Evolutionary conservation across 176 grass and related monocot genomes (phyloP).

Genomic region (Oryza meridionalis): DNA sequence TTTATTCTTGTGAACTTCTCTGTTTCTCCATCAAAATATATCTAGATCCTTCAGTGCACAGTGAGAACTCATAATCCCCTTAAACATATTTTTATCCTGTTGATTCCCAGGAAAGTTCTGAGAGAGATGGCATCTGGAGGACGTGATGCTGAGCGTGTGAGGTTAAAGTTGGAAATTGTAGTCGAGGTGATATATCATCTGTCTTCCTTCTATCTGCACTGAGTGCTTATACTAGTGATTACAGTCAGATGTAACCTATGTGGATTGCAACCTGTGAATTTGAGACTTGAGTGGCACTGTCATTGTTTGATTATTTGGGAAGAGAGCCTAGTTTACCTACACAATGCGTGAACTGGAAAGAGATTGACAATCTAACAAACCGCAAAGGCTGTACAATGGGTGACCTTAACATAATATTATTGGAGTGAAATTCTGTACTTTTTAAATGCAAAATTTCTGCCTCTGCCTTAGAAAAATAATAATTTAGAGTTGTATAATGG

Average conservation of each 20-base stretch:
- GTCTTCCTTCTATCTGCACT: background rate
- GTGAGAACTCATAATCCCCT: constrained; percentile 12
- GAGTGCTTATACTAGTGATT: background rate
- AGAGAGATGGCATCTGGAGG: constrained; percentile 76
- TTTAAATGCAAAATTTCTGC: too few species aligned
- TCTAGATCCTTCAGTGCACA: background rate
- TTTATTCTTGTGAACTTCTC: background rate
- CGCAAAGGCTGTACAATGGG: background rate
- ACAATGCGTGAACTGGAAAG: background rate
- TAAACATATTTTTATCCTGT: constrained; percentile 12
- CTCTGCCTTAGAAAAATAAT: background rate
- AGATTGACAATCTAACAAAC: background rate
- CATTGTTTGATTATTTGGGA: background rate
- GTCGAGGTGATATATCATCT: constrained; percentile 63
- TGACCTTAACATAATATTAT: background rate
- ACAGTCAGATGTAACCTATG: background rate
- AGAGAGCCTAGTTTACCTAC: background rate
- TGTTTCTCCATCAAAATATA: background rate
- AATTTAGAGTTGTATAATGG: background rate
- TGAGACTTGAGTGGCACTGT: constrained; percentile 5
- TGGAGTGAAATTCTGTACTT: background rate
- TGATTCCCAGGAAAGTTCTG: constrained; percentile 72
- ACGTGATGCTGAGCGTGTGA: constrained; percentile 82
- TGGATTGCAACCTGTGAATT: constrained; percentile 1
- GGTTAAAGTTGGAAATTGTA: constrained; percentile 84